Evolutionary conservation across 78 protist genomes (phyloP).

Genomic region (Cavenderia fasciculata): DNA sequence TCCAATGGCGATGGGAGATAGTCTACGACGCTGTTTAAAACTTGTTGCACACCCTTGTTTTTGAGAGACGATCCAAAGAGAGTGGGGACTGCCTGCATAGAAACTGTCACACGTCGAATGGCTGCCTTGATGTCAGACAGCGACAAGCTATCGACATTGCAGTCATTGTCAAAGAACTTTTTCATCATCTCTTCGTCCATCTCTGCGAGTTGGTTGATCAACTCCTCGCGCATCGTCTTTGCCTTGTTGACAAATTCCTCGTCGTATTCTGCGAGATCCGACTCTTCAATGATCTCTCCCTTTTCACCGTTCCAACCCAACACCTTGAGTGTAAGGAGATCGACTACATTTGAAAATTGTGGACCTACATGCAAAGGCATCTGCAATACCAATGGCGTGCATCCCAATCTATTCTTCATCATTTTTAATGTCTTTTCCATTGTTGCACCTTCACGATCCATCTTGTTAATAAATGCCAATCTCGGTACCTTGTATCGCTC

Average conservation of each 20-base stretch:
- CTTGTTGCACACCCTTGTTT: slow-evolving; percentile 94
- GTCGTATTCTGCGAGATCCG: neutral
- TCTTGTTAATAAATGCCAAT: slow-evolving; percentile 94
- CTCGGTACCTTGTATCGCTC: slow-evolving; percentile 87
- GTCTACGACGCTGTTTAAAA: slow-evolving; percentile 89
- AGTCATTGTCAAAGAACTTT: slow-evolving; percentile 22
- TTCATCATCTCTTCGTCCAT: slow-evolving; percentile 64
- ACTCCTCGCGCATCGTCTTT: neutral
- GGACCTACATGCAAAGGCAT: slow-evolving; percentile 68
- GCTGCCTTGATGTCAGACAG: slow-evolving; percentile 5
- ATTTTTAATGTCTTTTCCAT: slow-evolving; percentile 38
- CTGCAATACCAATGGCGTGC: slow-evolving; percentile 80
- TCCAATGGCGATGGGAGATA: slow-evolving; percentile 95
- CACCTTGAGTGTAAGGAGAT: slow-evolving; percentile 61
- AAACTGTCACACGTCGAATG: slow-evolving; percentile 51
- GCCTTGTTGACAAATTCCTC: neutral
- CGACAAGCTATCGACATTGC: neutral
- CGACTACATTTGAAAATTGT: slow-evolving; percentile 62
- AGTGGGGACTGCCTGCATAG: slow-evolving; percentile 51
- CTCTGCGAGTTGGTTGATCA: slow-evolving; percentile 44
- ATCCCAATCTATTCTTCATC: slow-evolving; percentile 32
- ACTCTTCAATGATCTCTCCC: slow-evolving; percentile 31
- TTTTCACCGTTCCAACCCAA: slow-evolving; percentile 32
- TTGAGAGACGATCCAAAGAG: slow-evolving; percentile 84
- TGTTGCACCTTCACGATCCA: slow-evolving; percentile 94